Conservation (phyloP, 805 yeast genomes). For the Candida methanosorbosa region DNA sequence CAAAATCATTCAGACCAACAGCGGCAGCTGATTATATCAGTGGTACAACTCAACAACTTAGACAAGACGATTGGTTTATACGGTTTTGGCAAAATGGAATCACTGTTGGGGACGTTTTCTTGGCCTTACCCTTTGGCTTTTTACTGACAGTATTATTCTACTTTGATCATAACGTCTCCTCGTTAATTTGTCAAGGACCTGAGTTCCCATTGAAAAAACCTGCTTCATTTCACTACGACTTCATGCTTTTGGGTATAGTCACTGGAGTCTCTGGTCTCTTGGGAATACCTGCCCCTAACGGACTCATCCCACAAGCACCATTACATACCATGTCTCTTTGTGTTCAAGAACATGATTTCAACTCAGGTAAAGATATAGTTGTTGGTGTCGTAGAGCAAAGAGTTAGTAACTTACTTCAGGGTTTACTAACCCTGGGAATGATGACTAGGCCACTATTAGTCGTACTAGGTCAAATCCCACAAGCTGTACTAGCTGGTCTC, state of each 20-base stretch:
- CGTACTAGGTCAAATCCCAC: slow-evolving; percentile 81
- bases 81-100: slow-evolving; percentile 58
- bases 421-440: slow-evolving; percentile 71
- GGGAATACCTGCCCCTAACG: slow-evolving; percentile 95
- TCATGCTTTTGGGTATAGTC: slow-evolving; percentile 71
- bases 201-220: slow-evolving; percentile 81
- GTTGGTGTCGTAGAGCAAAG: slow-evolving; percentile 80
- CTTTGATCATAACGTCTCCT: slow-evolving; percentile 92
- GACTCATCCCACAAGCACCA: slow-evolving; percentile 96
- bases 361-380: slow-evolving; percentile 23
- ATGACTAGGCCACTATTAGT: slow-evolving; percentile 84
- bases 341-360: slow-evolving; percentile 35
- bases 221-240: slow-evolving; percentile 88
- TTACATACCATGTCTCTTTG: slow-evolving; percentile 76
- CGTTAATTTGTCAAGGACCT: slow-evolving; percentile 83
- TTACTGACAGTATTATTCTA: slow-evolving; percentile 78
- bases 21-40: no score
- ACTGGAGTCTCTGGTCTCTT: slow-evolving; percentile 82
- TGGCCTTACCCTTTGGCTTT: slow-evolving; percentile 90
- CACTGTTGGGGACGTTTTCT: slow-evolving; percentile 64
- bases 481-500: slow-evolving; percentile 85
- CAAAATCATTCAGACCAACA: slow-evolving; percentile 73
- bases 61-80: slow-evolving; percentile 67
- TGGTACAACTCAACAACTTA: no score
- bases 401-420: slow-evolving; percentile 77